Evolutionary conservation across 2,329 filamentous ascomycete species (phyloP).

Genomic region (Westerdykella aurantiaca): DNA sequence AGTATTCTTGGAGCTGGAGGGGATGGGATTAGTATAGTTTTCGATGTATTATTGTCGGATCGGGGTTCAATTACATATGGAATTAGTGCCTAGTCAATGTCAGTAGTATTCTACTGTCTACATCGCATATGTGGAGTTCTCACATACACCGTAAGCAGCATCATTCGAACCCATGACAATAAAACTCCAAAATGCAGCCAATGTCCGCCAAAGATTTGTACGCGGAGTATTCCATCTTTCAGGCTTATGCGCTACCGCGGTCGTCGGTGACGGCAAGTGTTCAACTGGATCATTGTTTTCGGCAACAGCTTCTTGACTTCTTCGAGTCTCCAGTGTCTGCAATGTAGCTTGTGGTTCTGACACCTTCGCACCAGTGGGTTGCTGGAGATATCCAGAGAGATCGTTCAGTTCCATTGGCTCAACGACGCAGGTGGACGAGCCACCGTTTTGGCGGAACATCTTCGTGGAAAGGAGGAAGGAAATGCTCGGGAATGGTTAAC

Average conservation of each 20-base stretch:
- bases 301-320: not conserved
- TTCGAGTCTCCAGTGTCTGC: slow-evolving; percentile 14
- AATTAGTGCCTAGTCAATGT: slow-evolving; percentile 37
- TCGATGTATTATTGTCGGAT: slow-evolving; percentile 5
- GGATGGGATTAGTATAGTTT: not conserved
- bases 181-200: slow-evolving; percentile 57
- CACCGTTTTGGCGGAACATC: slow-evolving; percentile 20
- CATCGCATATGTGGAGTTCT: not conserved
- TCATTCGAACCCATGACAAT: slow-evolving; percentile 65
- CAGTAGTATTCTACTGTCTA: slow-evolving; percentile 3
- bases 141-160: slow-evolving; percentile 56
- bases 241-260: slow-evolving; percentile 35
- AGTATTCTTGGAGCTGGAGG: slow-evolving; percentile 56
- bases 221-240: slow-evolving; percentile 61
- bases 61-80: slow-evolving; percentile 38
- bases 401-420: slow-evolving; percentile 30
- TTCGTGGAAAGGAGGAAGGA: not conserved
- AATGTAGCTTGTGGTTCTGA: slow-evolving; percentile 10
- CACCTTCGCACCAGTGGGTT: slow-evolving; percentile 17
- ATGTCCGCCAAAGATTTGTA: slow-evolving; percentile 54
- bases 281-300: slow-evolving; percentile 30
- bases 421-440: slow-evolving; percentile 32
- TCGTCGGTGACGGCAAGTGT: slow-evolving; percentile 44
- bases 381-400: slow-evolving; percentile 17
- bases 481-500: too few relatives aligned